Percentiles rank a stretch among this genome's conserved stretches.
phyloP scores from a whole-genome alignment of 805 yeast species.

The Clavispora asparagi region DNA sequence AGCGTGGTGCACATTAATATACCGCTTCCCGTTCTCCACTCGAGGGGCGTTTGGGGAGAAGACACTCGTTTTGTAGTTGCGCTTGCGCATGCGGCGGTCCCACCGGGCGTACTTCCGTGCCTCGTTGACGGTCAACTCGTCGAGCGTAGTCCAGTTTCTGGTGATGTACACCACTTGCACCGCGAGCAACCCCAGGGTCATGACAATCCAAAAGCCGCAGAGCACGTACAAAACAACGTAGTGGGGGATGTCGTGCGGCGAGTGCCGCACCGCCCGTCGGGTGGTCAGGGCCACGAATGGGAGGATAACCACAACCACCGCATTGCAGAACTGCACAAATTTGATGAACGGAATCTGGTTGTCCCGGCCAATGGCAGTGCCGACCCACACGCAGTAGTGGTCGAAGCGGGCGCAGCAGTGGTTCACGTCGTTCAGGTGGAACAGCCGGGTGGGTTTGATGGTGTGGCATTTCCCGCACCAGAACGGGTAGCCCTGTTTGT shows the following conservation, averaged over 20 bases:
- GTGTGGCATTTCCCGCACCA: conserved; percentile 70
- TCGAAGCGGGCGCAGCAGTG: conserved; percentile 72
- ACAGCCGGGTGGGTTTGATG: conserved; percentile 62
- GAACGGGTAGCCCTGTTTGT: conserved; percentile 64
- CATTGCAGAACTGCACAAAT: conserved; percentile 36
- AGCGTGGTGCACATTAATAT: conserved; percentile 35
- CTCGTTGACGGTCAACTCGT: conserved; percentile 39
- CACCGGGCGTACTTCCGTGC: conserved; percentile 26
- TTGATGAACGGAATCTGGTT: conserved; percentile 61
- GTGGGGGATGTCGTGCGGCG: conserved; percentile 38
- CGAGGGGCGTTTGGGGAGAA: conserved; percentile 14
- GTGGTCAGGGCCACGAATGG: conserved; percentile 21
- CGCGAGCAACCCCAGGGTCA: conserved; percentile 38
- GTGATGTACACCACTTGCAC: conserved; percentile 43
- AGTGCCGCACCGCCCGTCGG: conserved; percentile 15
- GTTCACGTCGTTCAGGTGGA: conserved; percentile 55
- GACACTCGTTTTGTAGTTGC: background rate
- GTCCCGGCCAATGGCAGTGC: conserved; percentile 60
- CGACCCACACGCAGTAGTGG: conserved; percentile 80
- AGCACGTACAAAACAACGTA: conserved; percentile 44
- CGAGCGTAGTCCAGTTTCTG: conserved; percentile 54
- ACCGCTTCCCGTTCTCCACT: conserved; percentile 33
- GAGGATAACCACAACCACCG: conserved; percentile 28
- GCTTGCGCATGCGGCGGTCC: conserved; percentile 7
- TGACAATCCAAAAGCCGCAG: conserved; percentile 40